Evolutionary conservation across 2,329 filamentous ascomycete species (phyloP).

Genomic region (Cercospora citrullina): DNA sequence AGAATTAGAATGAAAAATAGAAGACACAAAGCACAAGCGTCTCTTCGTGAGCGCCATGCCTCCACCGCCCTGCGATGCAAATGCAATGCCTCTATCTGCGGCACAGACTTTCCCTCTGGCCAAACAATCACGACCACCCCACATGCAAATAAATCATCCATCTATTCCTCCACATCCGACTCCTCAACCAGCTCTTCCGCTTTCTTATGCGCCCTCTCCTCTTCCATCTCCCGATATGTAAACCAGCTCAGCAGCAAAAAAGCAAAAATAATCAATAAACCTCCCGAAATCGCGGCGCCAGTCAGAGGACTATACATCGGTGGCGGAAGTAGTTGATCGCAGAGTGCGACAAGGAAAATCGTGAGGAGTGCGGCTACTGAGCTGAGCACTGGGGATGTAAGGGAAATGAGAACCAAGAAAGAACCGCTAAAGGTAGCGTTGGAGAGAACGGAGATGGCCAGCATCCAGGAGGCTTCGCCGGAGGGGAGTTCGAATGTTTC

Average conservation of each 20-base stretch:
- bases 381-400: slow-evolving; percentile 82
- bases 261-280: slow-evolving; percentile 80
- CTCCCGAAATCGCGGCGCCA: slow-evolving; percentile 75
- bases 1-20: not conserved
- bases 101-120: not conserved
- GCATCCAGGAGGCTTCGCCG: slow-evolving; percentile 75
- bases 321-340: slow-evolving; percentile 78
- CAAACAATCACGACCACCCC: not conserved
- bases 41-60: not conserved
- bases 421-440: slow-evolving; percentile 92
- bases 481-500: slow-evolving; percentile 81
- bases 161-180: slow-evolving; percentile 45
- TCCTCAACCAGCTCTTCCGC: slow-evolving; percentile 44
- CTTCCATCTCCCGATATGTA: slow-evolving; percentile 89
- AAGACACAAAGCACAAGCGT: not conserved
- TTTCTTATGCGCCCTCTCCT: slow-evolving; percentile 67
- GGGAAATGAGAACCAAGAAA: slow-evolving; percentile 87
- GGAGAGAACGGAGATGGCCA: slow-evolving; percentile 75
- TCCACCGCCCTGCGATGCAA: not conserved
- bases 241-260: slow-evolving; percentile 88
- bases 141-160: not conserved
- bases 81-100: slow-evolving; percentile 5
- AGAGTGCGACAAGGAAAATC: slow-evolving; percentile 92
- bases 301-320: slow-evolving; percentile 70
- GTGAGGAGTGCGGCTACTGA: slow-evolving; percentile 91